These are phyloP conservation scores for Termitomyces eurrhizus DNA, from an alignment of 768 basidiomycete species.

Conservation along the genomic window DNA sequence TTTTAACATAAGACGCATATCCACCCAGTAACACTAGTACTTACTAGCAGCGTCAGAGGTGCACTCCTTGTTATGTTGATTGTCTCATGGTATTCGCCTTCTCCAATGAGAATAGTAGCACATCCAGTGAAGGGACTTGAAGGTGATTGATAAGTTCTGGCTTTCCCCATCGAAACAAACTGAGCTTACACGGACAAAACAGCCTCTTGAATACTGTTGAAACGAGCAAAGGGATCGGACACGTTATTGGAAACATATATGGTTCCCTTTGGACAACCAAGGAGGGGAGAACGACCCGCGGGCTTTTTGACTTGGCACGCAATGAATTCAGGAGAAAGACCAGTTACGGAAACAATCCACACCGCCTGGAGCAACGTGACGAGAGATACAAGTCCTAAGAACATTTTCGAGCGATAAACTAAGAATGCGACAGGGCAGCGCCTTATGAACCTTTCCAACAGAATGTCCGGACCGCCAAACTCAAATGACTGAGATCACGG, in stretches of 20 bases:
- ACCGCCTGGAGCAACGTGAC: neutral
- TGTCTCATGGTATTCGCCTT: constrained; percentile 57
- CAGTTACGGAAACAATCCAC: constrained; percentile 3
- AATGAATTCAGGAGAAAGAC: constrained; percentile 44
- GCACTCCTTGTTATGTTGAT: constrained; percentile 52
- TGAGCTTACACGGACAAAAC: constrained; percentile 48
- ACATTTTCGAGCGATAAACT: neutral
- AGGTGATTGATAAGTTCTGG: neutral
- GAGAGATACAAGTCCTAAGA: neutral
- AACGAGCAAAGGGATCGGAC: constrained; percentile 41
- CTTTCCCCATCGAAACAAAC: neutral
- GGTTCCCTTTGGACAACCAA: constrained; percentile 54
- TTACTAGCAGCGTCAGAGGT: constrained; percentile 54
- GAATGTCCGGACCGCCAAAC: constrained; percentile 3
- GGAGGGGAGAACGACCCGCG: constrained; percentile 34
- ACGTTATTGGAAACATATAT: constrained; percentile 50
- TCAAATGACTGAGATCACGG: constrained; percentile 2
- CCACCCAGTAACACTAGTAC: constrained; percentile 1
- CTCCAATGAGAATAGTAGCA: constrained; percentile 50
- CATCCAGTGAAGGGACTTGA: constrained; percentile 36
- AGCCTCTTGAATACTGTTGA: constrained; percentile 51
- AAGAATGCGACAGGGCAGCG: neutral
- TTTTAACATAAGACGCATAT: neutral
- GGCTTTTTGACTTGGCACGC: constrained; percentile 52
- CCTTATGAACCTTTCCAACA: neutral